phyloP scores from a whole-genome alignment of 1,284 basidiomycete genomes.

The Termitomyces sp. region DNA sequence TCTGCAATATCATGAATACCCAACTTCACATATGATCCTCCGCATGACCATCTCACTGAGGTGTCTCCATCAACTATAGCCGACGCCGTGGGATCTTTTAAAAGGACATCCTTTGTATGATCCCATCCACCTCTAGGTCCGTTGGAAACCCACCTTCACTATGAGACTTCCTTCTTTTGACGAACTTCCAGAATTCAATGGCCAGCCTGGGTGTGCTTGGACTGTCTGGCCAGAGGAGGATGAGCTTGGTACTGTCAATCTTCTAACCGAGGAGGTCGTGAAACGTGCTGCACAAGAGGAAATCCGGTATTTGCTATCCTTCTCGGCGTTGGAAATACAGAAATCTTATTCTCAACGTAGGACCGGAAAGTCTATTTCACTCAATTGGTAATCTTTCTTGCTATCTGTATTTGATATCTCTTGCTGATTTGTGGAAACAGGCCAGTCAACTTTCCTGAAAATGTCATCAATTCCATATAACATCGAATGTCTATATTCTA shows the following conservation, averaged over 20 bases:
- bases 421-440: constrained; percentile 26
- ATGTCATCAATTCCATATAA: constrained; percentile 28
- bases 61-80: background rate
- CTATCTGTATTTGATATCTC: background rate
- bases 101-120: background rate
- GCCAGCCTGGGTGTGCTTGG: background rate
- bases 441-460: constrained; percentile 62
- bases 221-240: background rate
- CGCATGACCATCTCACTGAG: too few species aligned
- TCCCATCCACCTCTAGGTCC: background rate
- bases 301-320: background rate
- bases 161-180: background rate
- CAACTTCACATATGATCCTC: too few species aligned
- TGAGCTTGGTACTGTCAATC: background rate
- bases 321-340: background rate
- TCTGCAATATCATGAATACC: background rate
- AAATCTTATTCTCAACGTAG: constrained; percentile 22
- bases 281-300: background rate
- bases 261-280: background rate
- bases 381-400: constrained; percentile 48
- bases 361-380: constrained; percentile 46
- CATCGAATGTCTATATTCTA: background rate
- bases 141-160: background rate
- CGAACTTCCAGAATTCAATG: background rate
- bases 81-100: background rate